These are phyloP conservation scores for Nidularia pulvinata DNA, from an alignment of 768 basidiomycete species.

Conservation along the genomic window DNA sequence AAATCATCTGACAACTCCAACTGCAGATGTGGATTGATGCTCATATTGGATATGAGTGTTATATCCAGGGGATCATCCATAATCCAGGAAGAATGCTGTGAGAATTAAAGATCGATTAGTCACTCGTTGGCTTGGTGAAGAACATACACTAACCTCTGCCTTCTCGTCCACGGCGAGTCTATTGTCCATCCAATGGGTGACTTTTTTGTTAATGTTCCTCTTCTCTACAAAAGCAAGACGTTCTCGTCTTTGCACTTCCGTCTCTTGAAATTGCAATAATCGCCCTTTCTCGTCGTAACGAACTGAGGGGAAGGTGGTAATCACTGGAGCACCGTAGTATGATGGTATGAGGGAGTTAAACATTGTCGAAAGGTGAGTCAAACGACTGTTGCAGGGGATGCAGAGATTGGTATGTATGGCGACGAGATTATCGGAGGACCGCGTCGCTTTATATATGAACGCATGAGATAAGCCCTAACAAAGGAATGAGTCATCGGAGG, in stretches of 20 bases:
- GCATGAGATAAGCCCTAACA: neutral
- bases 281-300: conserved; percentile 41
- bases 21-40: too few species aligned
- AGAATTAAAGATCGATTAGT: too few species aligned
- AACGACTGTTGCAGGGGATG: neutral
- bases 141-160: too few species aligned
- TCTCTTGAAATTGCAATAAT: conserved; percentile 43
- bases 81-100: neutral
- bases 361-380: conserved; percentile 7
- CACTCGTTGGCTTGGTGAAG: too few species aligned
- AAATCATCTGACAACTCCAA: too few species aligned
- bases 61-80: neutral
- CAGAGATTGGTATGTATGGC: conserved; percentile 1
- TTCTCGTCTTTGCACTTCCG: conserved; percentile 42
- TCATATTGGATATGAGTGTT: too few species aligned
- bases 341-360: conserved; percentile 15
- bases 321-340: conserved; percentile 18
- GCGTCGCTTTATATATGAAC: neutral
- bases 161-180: too few species aligned
- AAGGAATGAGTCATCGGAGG: neutral
- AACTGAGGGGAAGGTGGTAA: conserved; percentile 18
- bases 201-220: conserved; percentile 24
- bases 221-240: conserved; percentile 52
- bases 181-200: neutral
- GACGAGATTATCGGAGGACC: neutral